These are phyloP conservation scores for Melanopsichium pennsylvanicum DNA, from an alignment of 1,284 basidiomycete genomes.

Conservation along the genomic window DNA sequence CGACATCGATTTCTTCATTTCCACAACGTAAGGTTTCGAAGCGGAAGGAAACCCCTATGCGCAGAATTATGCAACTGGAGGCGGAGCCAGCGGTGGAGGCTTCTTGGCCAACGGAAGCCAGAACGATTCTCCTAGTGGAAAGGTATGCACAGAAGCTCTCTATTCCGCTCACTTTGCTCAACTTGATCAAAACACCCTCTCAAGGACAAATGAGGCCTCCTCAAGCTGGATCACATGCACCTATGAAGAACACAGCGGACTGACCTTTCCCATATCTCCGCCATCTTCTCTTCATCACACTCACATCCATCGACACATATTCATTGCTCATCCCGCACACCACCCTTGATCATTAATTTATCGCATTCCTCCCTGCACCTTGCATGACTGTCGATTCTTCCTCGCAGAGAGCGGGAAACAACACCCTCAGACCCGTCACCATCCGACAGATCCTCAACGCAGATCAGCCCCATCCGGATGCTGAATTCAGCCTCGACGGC, in stretches of 20 bases:
- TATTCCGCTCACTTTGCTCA: no score
- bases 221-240: no score
- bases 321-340: no score
- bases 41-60: conserved; percentile 48
- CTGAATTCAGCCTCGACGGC: conserved; percentile 85
- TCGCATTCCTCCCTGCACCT: not conserved
- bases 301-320: not conserved
- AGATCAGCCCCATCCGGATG: conserved; percentile 82
- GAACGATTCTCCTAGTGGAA: conserved; percentile 41
- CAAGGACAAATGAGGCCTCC: no score
- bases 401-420: conserved; percentile 47
- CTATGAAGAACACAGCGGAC: no score
- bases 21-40: conserved; percentile 19
- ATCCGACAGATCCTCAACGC: conserved; percentile 81
- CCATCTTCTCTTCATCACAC: no score
- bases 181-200: no score
- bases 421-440: conserved; percentile 79
- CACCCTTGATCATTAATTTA: no score
- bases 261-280: no score
- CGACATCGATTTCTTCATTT: not conserved
- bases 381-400: conserved; percentile 4
- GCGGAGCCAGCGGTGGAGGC: conserved; percentile 50
- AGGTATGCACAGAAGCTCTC: no score
- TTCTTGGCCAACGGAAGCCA: conserved; percentile 48
- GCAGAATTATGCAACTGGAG: conserved; percentile 53